phyloP scores from a whole-genome alignment of 495 filamentous ascomycete genomes.

The Penicillium coprophilum region DNA sequence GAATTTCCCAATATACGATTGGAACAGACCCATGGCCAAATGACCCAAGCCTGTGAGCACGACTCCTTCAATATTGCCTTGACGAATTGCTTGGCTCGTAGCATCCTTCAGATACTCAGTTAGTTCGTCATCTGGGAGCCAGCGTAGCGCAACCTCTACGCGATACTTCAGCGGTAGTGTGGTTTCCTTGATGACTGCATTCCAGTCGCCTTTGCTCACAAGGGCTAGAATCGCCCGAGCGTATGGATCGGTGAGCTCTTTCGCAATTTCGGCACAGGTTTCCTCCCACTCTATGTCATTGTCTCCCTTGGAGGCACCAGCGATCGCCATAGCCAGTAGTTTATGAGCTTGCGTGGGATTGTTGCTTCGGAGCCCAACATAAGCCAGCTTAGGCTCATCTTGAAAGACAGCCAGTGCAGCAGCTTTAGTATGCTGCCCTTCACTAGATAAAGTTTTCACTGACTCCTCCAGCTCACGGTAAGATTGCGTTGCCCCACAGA shows the following conservation, averaged over 20 bases:
- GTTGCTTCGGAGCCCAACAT: conserved; percentile 45
- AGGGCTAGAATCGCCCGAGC: conserved; percentile 89
- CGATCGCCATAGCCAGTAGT: conserved; percentile 55
- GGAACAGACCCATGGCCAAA: conserved; percentile 75
- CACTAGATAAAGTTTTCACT: conserved; percentile 56
- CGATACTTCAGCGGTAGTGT: conserved; percentile 84
- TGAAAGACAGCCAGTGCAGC: conserved; percentile 76
- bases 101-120: conserved; percentile 66
- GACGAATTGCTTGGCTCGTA: conserved; percentile 60
- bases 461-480: conserved; percentile 60
- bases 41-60: conserved; percentile 83
- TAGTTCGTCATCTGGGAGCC: conserved; percentile 76
- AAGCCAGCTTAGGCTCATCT: conserved; percentile 59
- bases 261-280: conserved; percentile 59
- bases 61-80: conserved; percentile 86
- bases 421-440: conserved; percentile 75
- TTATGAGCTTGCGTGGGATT: conserved; percentile 47
- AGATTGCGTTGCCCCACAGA: conserved; percentile 70
- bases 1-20: conserved; percentile 83
- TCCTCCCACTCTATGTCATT: conserved; percentile 56
- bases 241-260: conserved; percentile 76
- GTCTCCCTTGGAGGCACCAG: conserved; percentile 53
- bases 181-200: conserved; percentile 72
- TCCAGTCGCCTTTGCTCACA: conserved; percentile 86
- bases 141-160: conserved; percentile 79